Base-by-base conservation (phyloP, 257 asterid genomes). In the Solanum okadae region DNA sequence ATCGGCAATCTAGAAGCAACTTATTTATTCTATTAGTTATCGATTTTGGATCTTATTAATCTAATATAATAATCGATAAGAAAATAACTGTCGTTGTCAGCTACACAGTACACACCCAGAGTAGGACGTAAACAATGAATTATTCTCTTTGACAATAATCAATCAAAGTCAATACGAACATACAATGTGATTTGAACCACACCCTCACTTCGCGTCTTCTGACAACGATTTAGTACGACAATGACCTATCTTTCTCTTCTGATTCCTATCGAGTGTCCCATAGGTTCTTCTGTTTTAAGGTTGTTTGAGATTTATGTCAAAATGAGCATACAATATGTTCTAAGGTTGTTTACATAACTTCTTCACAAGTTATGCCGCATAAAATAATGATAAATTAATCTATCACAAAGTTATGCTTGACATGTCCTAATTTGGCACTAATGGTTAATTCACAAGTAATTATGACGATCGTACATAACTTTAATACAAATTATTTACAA, bases 1-100 rank as follows among this genome's bases (percentile, higher is more conserved):
- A 52, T 52, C 0, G 23, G 0, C n/a, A 52, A 0, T 52, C 0
- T 16, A 2, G 63, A 52, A 18, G 63, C 1, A 52, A 18, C 63
- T 52, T 52, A 16, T 18, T 52, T 52, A 52, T 52, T 52, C 10
- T 52, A 1, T 52, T 16, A 16, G 63, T 10, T 18, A 52, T 52
- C 9, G 63, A 52, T 52, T 52, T 16, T 52, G 63, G 63, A 0
- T 18, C 2, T 52, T 52, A 52, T 2, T 52, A 52, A 52, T 52
- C 10, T 7, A 52, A 18, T 18, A 56, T 5, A 56, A 56, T 56
- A 56, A 56, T 56, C 0, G 2, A 56, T 18, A 56, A 56, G n/a
- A 56, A 56, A 56, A 56, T 56, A 6, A 56, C 4, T 56, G 2
- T 0, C 10, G 1, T 0, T 56, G 63, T 6, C 10, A 52, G n/a